phyloP scores from a whole-genome alignment of 1,139 yeast genomes.

The Groenewaldozyma sp. region DNA sequence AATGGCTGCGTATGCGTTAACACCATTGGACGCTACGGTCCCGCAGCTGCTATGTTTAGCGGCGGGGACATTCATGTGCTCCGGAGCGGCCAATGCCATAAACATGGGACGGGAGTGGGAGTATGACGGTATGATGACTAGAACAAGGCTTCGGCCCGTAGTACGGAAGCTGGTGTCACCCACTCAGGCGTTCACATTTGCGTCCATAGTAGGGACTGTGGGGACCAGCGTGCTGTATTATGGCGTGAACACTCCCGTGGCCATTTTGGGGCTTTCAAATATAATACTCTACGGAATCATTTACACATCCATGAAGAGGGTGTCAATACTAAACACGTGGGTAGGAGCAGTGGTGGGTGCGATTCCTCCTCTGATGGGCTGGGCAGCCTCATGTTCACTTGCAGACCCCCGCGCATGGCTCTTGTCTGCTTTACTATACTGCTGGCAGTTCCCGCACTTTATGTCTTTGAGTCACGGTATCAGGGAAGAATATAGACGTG shows the following conservation, averaged over 20 bases:
- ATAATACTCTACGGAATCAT: constrained; percentile 80
- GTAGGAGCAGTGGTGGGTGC: constrained; percentile 98
- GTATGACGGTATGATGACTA: constrained; percentile 76
- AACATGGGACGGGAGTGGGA: constrained; percentile 96
- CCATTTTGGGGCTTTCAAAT: constrained; percentile 65
- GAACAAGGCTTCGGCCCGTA: constrained; percentile 86
- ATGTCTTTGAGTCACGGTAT: constrained; percentile 85
- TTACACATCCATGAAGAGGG: constrained; percentile 83
- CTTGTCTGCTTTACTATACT: constrained; percentile 77
- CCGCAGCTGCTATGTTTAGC: constrained; percentile 64
- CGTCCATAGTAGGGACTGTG: constrained; percentile 56
- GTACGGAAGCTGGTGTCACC: constrained; percentile 76
- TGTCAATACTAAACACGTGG: constrained; percentile 87
- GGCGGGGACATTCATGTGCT: constrained; percentile 75
- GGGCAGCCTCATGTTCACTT: constrained; percentile 87
- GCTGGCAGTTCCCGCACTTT: constrained; percentile 99
- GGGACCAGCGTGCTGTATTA: constrained; percentile 62
- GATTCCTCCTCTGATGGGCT: constrained; percentile 97
- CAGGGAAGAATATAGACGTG: constrained; percentile 76
- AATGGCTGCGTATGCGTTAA: constrained; percentile 86
- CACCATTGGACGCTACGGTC: constrained; percentile 71
- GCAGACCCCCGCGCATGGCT: constrained; percentile 93
- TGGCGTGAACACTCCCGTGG: constrained; percentile 85
- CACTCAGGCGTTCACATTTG: constrained; percentile 69
- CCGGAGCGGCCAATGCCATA: constrained; percentile 93